Evolutionary conservation across 352 stramenopile species (phyloP).

Genomic region (Pythium vanterpoolii): DNA sequence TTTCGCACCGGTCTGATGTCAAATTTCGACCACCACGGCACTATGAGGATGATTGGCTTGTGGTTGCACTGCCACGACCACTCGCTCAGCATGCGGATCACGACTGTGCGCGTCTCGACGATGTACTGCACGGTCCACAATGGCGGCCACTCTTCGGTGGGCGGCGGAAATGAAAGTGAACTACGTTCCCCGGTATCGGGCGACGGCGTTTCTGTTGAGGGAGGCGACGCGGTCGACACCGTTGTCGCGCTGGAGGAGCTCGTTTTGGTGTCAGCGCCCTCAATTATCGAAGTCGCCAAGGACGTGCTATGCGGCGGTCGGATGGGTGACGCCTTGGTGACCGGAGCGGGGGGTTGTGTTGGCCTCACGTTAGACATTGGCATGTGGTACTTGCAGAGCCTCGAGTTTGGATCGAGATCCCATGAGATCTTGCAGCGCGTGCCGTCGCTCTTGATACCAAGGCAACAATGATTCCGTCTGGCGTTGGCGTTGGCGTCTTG

Average conservation of each 20-base stretch:
- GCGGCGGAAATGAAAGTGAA: not conserved
- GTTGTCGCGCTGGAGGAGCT: no score
- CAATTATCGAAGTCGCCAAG: no score
- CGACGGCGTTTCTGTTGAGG: no score
- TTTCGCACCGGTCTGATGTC: not conserved
- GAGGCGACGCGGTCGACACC: no score
- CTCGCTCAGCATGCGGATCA: not conserved
- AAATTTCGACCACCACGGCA: not conserved
- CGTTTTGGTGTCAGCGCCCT: no score
- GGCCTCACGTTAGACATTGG: not conserved
- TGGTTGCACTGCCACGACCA: not conserved
- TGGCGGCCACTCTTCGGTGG: not conserved
- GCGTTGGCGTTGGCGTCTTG: not conserved
- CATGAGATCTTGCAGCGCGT: not conserved
- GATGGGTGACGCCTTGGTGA: no score
- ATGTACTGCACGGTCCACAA: not conserved
- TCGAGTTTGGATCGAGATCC: not conserved
- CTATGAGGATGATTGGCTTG: not conserved
- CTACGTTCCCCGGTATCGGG: not conserved
- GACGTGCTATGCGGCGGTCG: no score
- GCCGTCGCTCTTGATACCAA: not conserved
- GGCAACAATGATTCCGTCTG: not conserved
- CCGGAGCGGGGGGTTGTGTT: not conserved
- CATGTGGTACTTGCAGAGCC: not conserved
- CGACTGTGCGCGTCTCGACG: not conserved